Evolutionary conservation across 2,329 filamentous ascomycete species (phyloP), one percentile per base, ranked within the genome.

Genomic region (Penicillium sp.): DNA sequence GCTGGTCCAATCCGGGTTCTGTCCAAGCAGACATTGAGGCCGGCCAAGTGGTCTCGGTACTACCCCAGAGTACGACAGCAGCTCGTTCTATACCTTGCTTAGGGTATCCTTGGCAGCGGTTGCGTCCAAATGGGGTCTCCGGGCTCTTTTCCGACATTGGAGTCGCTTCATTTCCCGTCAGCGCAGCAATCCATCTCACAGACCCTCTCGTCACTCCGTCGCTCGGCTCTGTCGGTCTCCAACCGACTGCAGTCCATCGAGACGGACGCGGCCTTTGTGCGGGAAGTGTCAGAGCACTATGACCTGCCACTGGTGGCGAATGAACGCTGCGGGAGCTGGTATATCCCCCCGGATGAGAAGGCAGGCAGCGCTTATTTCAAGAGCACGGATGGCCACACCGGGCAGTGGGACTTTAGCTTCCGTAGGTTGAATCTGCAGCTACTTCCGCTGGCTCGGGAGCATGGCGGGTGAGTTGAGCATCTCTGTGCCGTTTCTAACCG

Each of bases 311-410:
- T 97, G 1, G 74, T 97, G 10, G 89, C 91, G 19, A 98, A 98
- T 60, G 90, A 97, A 71, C 79, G 93, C 44, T 97, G 93, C 63
- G 93, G 93, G 1, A 91, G 87, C 66, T 98, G 93, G 93, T 97
- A 97, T 63, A 85, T 97, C 17, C 67, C 70, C 2, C 83, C 83
- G 0, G 64, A 64, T 6, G 58, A 58, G 17, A 93, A 91, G 65
- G 68, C 62, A 1, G 86, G 79, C 20, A 89, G 86, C 50, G 87
- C 85, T 20, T 98, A 97, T 68, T 98, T 97, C 70, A 98, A 98
- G 74, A 94, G 87, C 67, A 98, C 93, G 2, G 93, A 98, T 68
- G 93, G 93, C 1, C 93, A 98, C 64, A 81, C 83, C 36, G 83
- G 87, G 7, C 83, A 94, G 58, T 98, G 93, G 93, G 79, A 83